Percentiles rank a stretch among this genome's conserved stretches.
Conservation (phyloP, 2,329 filamentous ascomycete species). For the Fusarium sterilihyphosum region DNA sequence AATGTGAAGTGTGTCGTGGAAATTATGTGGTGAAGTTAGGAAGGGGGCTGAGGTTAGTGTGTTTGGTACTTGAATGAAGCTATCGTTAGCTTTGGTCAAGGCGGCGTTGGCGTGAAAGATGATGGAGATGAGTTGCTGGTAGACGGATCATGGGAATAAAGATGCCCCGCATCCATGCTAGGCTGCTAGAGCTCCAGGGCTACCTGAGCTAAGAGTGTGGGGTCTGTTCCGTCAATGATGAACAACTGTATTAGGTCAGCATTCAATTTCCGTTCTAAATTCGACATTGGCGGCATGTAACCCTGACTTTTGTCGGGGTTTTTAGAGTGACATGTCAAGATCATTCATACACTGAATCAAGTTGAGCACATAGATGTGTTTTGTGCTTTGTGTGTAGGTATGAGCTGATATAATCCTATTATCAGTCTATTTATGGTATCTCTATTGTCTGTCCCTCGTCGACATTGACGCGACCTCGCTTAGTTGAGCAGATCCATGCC, state of each 20-base stretch:
- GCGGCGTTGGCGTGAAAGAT: background rate
- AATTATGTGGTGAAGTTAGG: background rate
- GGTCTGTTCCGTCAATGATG: background rate
- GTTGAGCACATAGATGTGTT: background rate
- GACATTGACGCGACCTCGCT: conserved; percentile 6
- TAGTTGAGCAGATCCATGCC: conserved; percentile 8
- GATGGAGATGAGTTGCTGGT: conserved; percentile 11
- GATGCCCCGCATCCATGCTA: conserved; percentile 27
- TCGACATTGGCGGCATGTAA: conserved; percentile 19
- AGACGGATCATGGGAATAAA: conserved; percentile 10
- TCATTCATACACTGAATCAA: background rate
- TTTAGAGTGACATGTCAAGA: conserved; percentile 1
- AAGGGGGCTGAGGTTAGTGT: background rate
- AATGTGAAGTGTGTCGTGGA: background rate
- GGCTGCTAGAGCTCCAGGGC: background rate
- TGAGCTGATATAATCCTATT: background rate
- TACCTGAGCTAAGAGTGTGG: conserved; percentile 11
- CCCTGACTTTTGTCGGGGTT: conserved; percentile 11
- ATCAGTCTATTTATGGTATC: background rate
- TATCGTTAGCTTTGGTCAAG: conserved; percentile 16
- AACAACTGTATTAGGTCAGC: conserved; percentile 6
- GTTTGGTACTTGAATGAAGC: conserved; percentile 6
- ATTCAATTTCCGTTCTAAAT: conserved; percentile 17
- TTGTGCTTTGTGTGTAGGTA: background rate
- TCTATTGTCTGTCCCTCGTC: background rate